These are phyloP conservation scores for Eragrostis nindensis DNA, from an alignment of 176 grass and related monocot genomes.

Conservation along the genomic window DNA sequence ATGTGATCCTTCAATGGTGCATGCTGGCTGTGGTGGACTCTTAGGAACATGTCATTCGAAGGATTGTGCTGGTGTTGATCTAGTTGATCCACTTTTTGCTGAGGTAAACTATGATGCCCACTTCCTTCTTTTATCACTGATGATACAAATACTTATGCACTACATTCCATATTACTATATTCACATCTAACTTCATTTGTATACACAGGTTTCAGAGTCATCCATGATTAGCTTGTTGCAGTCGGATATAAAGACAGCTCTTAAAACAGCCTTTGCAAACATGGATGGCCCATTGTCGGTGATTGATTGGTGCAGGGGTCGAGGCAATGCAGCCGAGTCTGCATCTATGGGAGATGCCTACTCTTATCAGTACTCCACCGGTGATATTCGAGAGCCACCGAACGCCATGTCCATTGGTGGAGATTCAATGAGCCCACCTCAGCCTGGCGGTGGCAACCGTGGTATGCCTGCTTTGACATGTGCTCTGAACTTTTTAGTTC, in stretches of 20 bases:
- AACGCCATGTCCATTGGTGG: slow-evolving; percentile 57
- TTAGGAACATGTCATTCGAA: slow-evolving; percentile 87
- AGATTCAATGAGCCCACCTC: slow-evolving; percentile 77
- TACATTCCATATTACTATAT: slow-evolving; percentile 7
- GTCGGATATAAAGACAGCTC: slow-evolving; percentile 84
- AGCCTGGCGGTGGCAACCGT: slow-evolving; percentile 58
- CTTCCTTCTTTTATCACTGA: slow-evolving; percentile 24
- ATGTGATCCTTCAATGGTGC: slow-evolving; percentile 88
- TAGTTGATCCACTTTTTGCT: slow-evolving; percentile 92
- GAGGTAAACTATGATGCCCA: slow-evolving; percentile 61
- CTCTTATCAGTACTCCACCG: slow-evolving; percentile 64
- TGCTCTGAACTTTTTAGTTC: slow-evolving; percentile 36
- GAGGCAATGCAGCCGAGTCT: slow-evolving; percentile 56
- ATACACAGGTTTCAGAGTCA: slow-evolving; percentile 76
- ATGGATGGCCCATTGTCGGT: slow-evolving; percentile 91
- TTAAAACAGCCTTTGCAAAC: slow-evolving; percentile 89
- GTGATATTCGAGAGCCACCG: slow-evolving; percentile 67
- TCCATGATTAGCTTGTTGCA: slow-evolving; percentile 87
- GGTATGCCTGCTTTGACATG: slow-evolving; percentile 50
- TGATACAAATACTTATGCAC: slow-evolving; percentile 6
- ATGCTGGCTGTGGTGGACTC: slow-evolving; percentile 95
- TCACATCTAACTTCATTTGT: slow-evolving; percentile 32
- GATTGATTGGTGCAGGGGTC: slow-evolving; percentile 95
- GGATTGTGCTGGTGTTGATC: slow-evolving; percentile 89
- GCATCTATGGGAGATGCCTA: slow-evolving; percentile 56